phyloP scores from a whole-genome alignment of 495 filamentous ascomycete species.

The Staphylotrichum longicolle region DNA sequence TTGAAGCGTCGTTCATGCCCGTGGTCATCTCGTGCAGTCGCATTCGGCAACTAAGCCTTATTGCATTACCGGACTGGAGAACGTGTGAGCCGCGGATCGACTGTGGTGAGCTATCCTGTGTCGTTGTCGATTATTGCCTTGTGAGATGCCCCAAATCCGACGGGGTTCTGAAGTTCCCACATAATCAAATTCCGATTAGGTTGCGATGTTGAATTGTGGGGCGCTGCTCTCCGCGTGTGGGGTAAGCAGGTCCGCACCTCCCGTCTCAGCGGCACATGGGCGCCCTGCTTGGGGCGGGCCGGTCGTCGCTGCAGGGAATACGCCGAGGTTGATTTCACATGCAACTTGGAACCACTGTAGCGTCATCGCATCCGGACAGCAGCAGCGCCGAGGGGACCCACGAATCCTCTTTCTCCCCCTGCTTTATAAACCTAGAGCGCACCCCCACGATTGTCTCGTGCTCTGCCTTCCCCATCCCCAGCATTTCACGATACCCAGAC shows the following conservation, averaged over 20 bases:
- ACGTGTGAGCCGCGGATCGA: background rate
- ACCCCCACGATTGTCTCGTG: background rate
- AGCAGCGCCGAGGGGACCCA: background rate
- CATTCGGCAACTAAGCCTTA: background rate
- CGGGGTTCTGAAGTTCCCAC: background rate
- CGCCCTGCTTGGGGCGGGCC: background rate
- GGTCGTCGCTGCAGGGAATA: conserved; percentile 14
- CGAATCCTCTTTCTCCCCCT: conserved; percentile 13
- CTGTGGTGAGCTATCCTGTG: too few relatives aligned
- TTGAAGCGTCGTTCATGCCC: too few relatives aligned
- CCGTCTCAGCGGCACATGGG: conserved; percentile 16
- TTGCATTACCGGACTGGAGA: background rate
- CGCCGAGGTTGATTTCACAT: conserved; percentile 38
- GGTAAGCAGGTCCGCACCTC: background rate
- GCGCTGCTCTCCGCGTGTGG: conserved; percentile 9
- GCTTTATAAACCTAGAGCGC: conserved; percentile 5
- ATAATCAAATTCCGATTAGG: background rate
- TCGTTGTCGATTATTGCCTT: too few relatives aligned
- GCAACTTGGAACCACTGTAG: conserved; percentile 14
- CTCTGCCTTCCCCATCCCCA: background rate
- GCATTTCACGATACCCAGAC: background rate
- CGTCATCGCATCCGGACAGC: conserved; percentile 28
- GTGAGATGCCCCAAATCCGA: too few relatives aligned
- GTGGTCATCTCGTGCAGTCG: too few relatives aligned
- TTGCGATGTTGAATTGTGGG: background rate